These are phyloP conservation scores for Pseudogymnoascus sp. DNA, from an alignment of 2,329 filamentous ascomycete species.

Conservation along the genomic window DNA sequence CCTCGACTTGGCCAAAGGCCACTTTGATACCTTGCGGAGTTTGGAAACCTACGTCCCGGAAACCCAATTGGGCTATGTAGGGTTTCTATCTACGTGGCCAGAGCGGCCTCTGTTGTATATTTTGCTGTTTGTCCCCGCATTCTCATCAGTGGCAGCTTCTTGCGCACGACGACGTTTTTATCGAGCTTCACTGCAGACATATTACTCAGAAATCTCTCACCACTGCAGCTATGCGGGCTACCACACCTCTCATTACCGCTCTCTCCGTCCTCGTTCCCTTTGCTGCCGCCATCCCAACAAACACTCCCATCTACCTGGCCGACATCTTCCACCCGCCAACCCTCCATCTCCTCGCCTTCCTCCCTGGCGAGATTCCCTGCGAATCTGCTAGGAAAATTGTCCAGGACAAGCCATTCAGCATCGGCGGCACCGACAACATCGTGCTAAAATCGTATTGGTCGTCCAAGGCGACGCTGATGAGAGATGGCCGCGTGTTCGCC, in stretches of 20 bases:
- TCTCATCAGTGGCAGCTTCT: neutral
- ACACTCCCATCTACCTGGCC: slow-evolving; percentile 6
- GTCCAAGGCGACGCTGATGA: neutral
- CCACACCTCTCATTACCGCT: neutral
- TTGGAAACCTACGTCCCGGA: neutral
- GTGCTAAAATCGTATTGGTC: neutral
- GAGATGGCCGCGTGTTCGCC: neutral
- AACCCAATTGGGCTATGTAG: neutral
- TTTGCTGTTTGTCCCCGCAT: neutral
- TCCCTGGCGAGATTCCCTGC: neutral
- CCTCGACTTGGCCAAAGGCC: neutral
- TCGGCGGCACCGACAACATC: neutral
- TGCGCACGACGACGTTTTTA: neutral
- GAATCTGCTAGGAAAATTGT: neutral
- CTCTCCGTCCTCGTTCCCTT: neutral
- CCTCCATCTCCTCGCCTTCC: neutral
- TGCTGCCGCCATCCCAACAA: neutral
- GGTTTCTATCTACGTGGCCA: slow-evolving; percentile 1
- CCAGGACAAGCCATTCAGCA: neutral
- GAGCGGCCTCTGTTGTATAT: neutral
- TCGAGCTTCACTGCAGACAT: neutral
- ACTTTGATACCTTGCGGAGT: neutral
- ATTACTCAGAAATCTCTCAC: neutral
- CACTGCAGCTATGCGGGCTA: neutral
- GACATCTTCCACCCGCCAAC: slow-evolving; percentile 1